Percentiles rank a stretch among this genome's conserved stretches.
Conservation (phyloP, 1,284 basidiomycete genomes). For the Microbotryum violaceum region DNA sequence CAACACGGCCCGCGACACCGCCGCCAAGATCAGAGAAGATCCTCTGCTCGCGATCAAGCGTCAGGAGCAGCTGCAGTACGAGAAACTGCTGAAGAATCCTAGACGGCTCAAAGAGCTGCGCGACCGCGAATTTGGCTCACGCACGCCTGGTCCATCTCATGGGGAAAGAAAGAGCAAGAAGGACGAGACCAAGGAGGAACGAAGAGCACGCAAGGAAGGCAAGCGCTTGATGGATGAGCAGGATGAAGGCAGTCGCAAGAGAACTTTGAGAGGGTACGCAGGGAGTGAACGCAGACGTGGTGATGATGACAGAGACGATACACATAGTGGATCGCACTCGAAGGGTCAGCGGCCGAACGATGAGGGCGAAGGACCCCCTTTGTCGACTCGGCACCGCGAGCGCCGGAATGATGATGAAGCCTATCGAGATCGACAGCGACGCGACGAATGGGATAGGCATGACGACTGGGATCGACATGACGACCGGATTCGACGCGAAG, state of each 20-base stretch:
- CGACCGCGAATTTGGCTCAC: conserved; percentile 52
- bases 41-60: conserved; percentile 93
- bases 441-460: background rate
- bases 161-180: conserved; percentile 57
- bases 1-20: conserved; percentile 79
- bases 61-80: conserved; percentile 88
- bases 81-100: conserved; percentile 84
- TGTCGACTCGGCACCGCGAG: background rate
- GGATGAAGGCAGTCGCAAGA: conserved; percentile 38
- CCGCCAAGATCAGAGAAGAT: conserved; percentile 91
- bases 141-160: conserved; percentile 50
- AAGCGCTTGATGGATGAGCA: conserved; percentile 47
- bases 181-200: conserved; percentile 55
- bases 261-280: conserved; percentile 47
- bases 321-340: conserved; percentile 8
- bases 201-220: conserved; percentile 51
- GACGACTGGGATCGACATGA: too few relatives aligned
- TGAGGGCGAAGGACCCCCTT: background rate
- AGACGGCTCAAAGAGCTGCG: conserved; percentile 75
- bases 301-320: conserved; percentile 15
- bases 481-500: too few relatives aligned
- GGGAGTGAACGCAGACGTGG: background rate
- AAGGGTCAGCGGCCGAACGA: background rate
- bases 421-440: background rate
- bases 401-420: background rate